These are phyloP conservation scores for Dovyalis caffra DNA, from an alignment of 345 rosid species.

Conservation along the genomic window DNA sequence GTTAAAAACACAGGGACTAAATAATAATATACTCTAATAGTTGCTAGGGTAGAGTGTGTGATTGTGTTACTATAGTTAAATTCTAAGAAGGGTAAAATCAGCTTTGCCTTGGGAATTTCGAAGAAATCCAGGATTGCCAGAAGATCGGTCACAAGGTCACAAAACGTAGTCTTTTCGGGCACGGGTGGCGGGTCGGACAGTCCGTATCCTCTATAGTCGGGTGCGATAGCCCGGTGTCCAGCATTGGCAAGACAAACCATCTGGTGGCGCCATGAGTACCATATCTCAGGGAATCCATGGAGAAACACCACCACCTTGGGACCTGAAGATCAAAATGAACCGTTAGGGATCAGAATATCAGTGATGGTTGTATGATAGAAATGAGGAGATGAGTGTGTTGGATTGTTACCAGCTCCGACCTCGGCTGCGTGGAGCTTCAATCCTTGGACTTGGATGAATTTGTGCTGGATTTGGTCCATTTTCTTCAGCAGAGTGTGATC, in stretches of 20 bases:
- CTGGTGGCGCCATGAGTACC: constrained; percentile 68
- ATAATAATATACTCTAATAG: too few species aligned
- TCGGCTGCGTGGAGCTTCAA: constrained; percentile 50
- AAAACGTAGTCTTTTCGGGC: constrained; percentile 39
- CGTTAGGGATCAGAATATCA: neutral
- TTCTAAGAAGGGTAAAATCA: neutral
- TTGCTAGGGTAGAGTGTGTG: too few species aligned
- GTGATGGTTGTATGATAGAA: neutral
- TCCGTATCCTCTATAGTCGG: constrained; percentile 56
- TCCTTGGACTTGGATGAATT: constrained; percentile 28
- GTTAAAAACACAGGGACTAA: too few species aligned
- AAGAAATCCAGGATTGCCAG: constrained; percentile 42
- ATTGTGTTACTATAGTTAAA: too few species aligned
- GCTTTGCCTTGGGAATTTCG: constrained; percentile 32
- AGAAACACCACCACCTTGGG: constrained; percentile 43
- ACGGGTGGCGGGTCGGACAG: constrained; percentile 46
- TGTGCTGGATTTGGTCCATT: constrained; percentile 51
- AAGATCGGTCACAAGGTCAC: constrained; percentile 37
- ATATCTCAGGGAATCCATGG: constrained; percentile 66
- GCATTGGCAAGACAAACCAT: constrained; percentile 45
- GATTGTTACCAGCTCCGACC: constrained; percentile 31
- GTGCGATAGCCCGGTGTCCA: constrained; percentile 50
- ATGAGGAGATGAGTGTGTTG: too few species aligned
- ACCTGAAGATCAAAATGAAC: constrained; percentile 18
- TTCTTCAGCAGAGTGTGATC: neutral